A percentile compares a stretch with the other conserved stretches of the same genome.
phyloP scores from a whole-genome alignment of 306 rosid species.

The Oemleria cerasiformis region DNA sequence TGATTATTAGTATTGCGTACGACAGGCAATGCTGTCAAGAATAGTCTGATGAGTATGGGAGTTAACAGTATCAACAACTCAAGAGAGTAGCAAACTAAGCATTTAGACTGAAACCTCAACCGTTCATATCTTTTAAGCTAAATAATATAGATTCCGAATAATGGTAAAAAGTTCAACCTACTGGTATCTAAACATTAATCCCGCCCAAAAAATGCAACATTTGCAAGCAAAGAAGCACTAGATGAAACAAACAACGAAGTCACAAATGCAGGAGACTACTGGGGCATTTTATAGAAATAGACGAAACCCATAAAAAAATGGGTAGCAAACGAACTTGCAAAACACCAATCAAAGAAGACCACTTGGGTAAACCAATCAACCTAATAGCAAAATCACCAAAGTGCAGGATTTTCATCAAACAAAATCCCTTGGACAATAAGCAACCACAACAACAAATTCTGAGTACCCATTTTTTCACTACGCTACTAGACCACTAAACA shows the following conservation, averaged over 20 bases:
- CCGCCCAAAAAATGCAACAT: background rate
- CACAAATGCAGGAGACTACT: background rate
- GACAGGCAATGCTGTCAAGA: slow-evolving; percentile 42
- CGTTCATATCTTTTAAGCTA: background rate
- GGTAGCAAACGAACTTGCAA: background rate
- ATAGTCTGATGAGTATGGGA: slow-evolving; percentile 5
- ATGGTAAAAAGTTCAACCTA: background rate
- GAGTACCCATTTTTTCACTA: background rate
- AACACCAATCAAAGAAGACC: background rate
- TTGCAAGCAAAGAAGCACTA: background rate
- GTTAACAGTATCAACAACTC: background rate
- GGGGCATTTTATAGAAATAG: background rate
- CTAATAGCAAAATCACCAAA: background rate
- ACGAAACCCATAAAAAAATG: background rate
- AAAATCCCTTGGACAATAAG: background rate
- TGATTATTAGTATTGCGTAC: slow-evolving; percentile 35
- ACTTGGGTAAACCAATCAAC: background rate
- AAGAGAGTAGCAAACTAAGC: background rate
- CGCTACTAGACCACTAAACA: background rate
- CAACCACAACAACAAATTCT: background rate
- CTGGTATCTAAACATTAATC: background rate
- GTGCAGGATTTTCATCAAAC: background rate
- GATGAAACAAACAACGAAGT: background rate
- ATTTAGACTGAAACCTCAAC: background rate
- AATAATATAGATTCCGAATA: background rate